Base-by-base conservation (phyloP, 805 yeast species). In the Komagataella phaffii region DNA sequence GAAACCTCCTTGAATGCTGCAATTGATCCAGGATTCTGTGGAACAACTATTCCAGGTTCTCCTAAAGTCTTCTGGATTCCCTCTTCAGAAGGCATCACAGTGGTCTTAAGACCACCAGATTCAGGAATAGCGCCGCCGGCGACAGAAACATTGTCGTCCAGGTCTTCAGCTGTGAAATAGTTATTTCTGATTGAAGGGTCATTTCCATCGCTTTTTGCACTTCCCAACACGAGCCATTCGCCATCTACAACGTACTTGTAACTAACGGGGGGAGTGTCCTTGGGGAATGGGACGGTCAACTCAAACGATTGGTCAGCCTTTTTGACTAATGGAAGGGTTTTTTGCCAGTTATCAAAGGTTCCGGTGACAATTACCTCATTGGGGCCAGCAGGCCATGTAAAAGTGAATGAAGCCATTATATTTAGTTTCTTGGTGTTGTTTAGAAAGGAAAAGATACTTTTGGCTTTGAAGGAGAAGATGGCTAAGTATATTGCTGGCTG, bases 221-320 rank as follows among this genome's bases (percentile, higher is more conserved):
- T 57, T 1, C 65, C 62, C 36, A 72, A 67, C 21, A 72, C 71
- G 14, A 63, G 56, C 86, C 86, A 80, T 40, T 74, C 76, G 45
- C 77, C 84, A 57, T 80, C 83, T 46, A 80, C 79, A 47, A 80
- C 76, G 57, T 75, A 80, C 63, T 80, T 80, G 68, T 74, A 80
- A 19, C 68, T 51, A 23, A 64, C 53, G 49, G 63, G 65, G 2
- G 58, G 60, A 2, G 53, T 50, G 24, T 57, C 58, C n/a, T 54
- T 44, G 8, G 57, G 52, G 19, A 68, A 55, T 43, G 70, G 67
- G 14, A 61, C 58, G n/a, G 64, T 54, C 18, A 68, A 52, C 50
- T 61, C 61, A 52, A 64, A 67, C 1, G 63, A 56, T 10, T 69
- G 68, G 46, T 73, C 68, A 1, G 61, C 47, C 54, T 71, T 73